phyloP scores from a whole-genome alignment of 345 rosid species.

The Sapria himalayana region DNA sequence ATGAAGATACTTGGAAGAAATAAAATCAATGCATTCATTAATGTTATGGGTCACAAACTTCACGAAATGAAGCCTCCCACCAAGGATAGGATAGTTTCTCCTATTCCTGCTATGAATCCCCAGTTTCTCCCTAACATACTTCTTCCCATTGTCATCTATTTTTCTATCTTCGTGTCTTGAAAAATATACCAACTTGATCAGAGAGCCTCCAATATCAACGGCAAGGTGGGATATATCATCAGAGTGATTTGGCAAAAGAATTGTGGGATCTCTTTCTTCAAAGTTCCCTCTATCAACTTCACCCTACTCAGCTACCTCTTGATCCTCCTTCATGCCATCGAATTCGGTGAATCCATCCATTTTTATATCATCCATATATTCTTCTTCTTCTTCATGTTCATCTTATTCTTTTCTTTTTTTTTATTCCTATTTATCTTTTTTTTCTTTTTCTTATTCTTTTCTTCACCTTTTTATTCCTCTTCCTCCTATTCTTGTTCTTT shows the following conservation, averaged over 20 bases:
- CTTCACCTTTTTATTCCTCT: no score
- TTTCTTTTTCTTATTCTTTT: no score
- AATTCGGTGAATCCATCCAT: neutral
- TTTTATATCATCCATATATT: no score
- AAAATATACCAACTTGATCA: conserved; percentile 70
- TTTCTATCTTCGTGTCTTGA: conserved; percentile 15
- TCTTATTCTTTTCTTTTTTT: neutral
- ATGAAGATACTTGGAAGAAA: conserved; percentile 32
- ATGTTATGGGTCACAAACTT: conserved; percentile 80
- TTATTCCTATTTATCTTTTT: no score
- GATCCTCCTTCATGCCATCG: no score
- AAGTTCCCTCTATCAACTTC: no score
- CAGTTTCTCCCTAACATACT: conserved; percentile 12
- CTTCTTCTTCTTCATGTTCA: no score
- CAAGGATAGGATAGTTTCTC: conserved; percentile 10
- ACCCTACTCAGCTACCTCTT: no score
- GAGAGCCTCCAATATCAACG: conserved; percentile 42
- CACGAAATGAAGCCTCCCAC: conserved; percentile 62
- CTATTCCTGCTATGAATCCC: conserved; percentile 9
- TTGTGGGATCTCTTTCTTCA: conserved; percentile 17
- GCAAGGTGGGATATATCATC: conserved; percentile 20
- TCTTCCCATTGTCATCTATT: conserved; percentile 12
- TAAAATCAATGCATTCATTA: conserved; percentile 62
- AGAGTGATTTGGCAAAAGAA: conserved; percentile 21
- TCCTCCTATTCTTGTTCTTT: no score